Base-by-base conservation (phyloP, 2,329 filamentous ascomycete genomes). In the Helicocarpus griseus region DNA sequence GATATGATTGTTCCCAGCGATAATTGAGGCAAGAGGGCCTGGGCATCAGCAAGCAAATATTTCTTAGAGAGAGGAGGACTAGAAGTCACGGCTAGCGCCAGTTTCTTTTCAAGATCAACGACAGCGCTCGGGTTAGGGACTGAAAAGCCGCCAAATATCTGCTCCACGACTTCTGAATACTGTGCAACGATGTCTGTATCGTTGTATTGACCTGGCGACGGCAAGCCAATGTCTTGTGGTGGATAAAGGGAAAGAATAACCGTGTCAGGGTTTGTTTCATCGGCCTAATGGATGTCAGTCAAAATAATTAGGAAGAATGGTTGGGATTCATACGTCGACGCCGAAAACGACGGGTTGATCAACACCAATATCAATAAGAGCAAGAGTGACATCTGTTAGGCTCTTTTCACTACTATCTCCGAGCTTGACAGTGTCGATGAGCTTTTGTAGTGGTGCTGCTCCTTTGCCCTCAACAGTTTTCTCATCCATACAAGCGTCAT, bases 401-500 rank as follows among this genome's bases (percentile, higher is more conserved):
- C 21, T 50, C 22, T 64, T 58, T 4, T 63, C 56, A 21, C 60
- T 53, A 8, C 60, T 44, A 36, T 53, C 57, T 38, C 58, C 44
- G n/a, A 45, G 57, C 8, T 73, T 68, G 33, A 85, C 65, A 41
- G 77, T 65, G 13, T 74, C 65, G n/a, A 87, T 68, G 8, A 86
- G 65, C 4, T 75, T 64, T 17, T 74, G 63, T 38, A 89, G 64
- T 2, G 83, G 83, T 53, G 73, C 63, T 5, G 77, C 68, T 2
- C 82, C 84, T 9, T 73, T 62, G 40, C 75, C 65, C 56, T 77
- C 75, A 47, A 86, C 76, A 8, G 69, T 66, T 6, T 76, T 71
- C 61, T 83, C 77, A 58, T 87, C 74, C 64, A 85, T 76, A 61
- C 85, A 89, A 31, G 83, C 77, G 54, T 79, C 69, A 59, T 87